phyloP scores from a whole-genome alignment of 176 grass and related monocot species.

The Saccharum spontaneum region DNA sequence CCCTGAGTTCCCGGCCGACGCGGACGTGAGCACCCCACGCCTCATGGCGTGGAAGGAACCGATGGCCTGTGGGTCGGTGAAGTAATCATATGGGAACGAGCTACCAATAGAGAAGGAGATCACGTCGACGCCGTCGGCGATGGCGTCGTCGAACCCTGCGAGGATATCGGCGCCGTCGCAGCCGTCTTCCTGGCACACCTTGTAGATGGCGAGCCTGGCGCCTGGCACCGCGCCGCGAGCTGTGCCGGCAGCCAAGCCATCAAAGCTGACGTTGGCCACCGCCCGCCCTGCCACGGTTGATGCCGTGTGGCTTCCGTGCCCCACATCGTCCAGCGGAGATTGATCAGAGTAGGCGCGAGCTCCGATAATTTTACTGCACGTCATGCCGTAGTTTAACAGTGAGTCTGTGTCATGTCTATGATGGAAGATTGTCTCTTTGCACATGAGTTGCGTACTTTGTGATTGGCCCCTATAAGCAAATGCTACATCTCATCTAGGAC shows the following conservation, averaged over 20 bases:
- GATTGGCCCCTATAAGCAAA: no score
- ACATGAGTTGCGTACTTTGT: no score
- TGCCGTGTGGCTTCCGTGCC: conserved; percentile 2
- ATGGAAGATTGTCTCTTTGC: no score
- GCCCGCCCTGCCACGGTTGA: not conserved
- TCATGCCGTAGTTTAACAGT: not conserved
- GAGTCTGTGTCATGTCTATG: not conserved
- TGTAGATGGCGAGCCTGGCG: conserved; percentile 36
- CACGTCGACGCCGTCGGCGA: conserved; percentile 9
- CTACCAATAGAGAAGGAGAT: conserved; percentile 20
- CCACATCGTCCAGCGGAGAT: not conserved
- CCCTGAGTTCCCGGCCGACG: not conserved
- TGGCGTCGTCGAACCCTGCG: conserved; percentile 9
- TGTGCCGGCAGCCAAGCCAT: not conserved
- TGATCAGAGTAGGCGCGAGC: not conserved
- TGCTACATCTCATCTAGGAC: no score
- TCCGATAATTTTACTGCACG: conserved; percentile 2
- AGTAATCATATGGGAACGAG: not conserved
- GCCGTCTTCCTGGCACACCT: not conserved
- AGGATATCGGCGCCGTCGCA: not conserved
- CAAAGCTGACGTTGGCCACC: not conserved
- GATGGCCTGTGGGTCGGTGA: not conserved
- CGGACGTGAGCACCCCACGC: not conserved
- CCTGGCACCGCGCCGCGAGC: not conserved
- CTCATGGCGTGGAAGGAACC: conserved; percentile 14